These are phyloP conservation scores for Endocalyx cinctus DNA, from an alignment of 2,329 filamentous ascomycete genomes.

Conservation along the genomic window DNA sequence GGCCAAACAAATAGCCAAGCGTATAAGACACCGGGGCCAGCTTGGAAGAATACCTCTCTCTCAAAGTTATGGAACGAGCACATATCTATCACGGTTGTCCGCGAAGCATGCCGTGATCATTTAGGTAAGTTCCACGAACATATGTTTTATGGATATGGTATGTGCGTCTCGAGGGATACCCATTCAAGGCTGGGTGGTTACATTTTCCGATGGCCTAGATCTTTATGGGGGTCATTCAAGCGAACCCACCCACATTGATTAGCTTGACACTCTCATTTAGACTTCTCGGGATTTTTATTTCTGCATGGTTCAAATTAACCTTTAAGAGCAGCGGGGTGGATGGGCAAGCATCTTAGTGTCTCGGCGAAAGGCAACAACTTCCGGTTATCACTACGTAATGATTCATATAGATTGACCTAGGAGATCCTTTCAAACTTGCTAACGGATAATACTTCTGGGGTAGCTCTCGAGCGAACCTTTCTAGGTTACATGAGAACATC, in stretches of 20 bases:
- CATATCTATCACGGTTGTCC: slow-evolving; percentile 44
- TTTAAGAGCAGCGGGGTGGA: too few species aligned
- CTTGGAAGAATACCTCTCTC: background rate
- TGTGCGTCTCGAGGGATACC: slow-evolving; percentile 1
- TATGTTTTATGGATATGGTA: background rate
- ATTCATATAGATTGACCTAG: too few species aligned
- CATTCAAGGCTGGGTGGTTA: slow-evolving; percentile 9
- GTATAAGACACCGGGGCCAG: background rate
- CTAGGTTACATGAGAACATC: slow-evolving; percentile 70
- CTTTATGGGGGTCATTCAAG: background rate
- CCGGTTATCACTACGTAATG: too few species aligned
- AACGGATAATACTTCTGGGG: too few species aligned
- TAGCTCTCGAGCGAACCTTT: slow-evolving; percentile 73
- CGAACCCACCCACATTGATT: too few species aligned
- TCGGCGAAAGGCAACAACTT: too few species aligned
- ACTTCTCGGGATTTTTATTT: too few species aligned
- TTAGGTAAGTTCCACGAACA: slow-evolving; percentile 38
- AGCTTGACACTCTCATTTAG: too few species aligned
- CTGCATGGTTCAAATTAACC: too few species aligned
- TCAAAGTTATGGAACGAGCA: slow-evolving; percentile 42
- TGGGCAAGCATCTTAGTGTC: too few species aligned
- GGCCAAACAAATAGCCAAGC: slow-evolving; percentile 5
- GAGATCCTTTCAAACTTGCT: too few species aligned
- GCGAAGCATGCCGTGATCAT: slow-evolving; percentile 48
- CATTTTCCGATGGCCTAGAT: slow-evolving; percentile 1